Base-by-base conservation (phyloP, 2,329 filamentous ascomycete genomes). In the Fusarium acutatum region DNA sequence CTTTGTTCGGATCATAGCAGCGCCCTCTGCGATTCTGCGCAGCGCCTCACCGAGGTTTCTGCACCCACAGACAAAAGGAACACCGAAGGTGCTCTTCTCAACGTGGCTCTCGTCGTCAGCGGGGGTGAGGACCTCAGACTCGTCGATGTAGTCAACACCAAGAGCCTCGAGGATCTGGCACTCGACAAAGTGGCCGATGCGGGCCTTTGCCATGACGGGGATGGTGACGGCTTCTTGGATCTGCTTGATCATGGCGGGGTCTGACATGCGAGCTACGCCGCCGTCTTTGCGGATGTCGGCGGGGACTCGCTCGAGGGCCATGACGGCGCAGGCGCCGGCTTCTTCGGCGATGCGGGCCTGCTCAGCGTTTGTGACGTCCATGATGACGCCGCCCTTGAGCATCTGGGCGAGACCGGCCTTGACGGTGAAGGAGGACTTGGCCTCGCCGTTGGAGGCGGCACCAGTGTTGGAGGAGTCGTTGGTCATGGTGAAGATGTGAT, bases 381-480 rank as follows among this genome's bases (percentile, higher is more conserved):
- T 99, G 85, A 99, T 99, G 75, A 99, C 96, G 79, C 96, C 96
- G 82, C 96, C 96, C 88, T 98, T 98, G 84, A 98, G 88, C 96
- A 99, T 99, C 84, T 97, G 93, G 30, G 96, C 96, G 74, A 99
- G 88, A 67, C 96, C 96, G 60, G 94, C 93, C 89, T 99, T 99
- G 88, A 98, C 92, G 76, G 92, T 92, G 84, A 98, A 97, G 83
- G 90, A 88, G 75, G 84, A 79, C 73, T 83, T 85, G 76, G 80
- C 78, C 75, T 84, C 82, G 64, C 74, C 77, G 59, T 73, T 79
- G 70, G 75, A 62, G 60, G 77, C 70, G 64, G 79, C 70, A 63
- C 79, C 71, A 58, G 79, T 56, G 64, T 64, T 60, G 62, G 69
- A 69, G 65, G 59, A 53, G 67, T 83, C 80, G 81, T 82, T 81